Conservation (phyloP, 257 asterid genomes). For the Thymus mandschuricus region DNA sequence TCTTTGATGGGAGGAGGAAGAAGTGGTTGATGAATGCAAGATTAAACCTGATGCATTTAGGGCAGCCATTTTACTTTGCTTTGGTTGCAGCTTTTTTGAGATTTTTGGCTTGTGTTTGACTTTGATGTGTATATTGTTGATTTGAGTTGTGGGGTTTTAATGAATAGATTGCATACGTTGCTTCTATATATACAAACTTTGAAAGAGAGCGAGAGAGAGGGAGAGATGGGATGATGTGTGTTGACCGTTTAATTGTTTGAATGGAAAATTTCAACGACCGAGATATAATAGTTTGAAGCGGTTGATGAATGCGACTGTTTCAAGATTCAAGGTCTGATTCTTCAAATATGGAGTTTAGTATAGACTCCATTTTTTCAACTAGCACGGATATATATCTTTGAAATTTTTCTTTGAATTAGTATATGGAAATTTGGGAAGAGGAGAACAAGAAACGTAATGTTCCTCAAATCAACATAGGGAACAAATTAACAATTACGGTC, state of each 20-base stretch:
- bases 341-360: not conserved
- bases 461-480: too few species aligned
- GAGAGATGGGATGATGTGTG: not conserved
- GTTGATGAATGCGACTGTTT: constrained; percentile 27
- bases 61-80: constrained; percentile 17
- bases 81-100: not conserved
- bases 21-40: not conserved
- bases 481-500: too few species aligned
- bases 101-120: not conserved
- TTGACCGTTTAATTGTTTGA: not conserved
- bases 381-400: too few species aligned
- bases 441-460: too few species aligned
- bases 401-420: too few species aligned
- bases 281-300: constrained; percentile 17
- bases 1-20: constrained; percentile 4
- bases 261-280: constrained; percentile 14
- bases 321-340: not conserved
- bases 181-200: constrained; percentile 12
- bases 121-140: not conserved
- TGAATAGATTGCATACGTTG: not conserved
- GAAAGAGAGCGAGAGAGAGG: not conserved
- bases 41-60: constrained; percentile 23
- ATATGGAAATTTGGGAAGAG: too few species aligned
- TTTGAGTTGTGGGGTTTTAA: not conserved
- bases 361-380: too few species aligned